Evolutionary conservation across 2,329 filamentous ascomycete genomes (phyloP), one percentile per base, ranked within the genome.

Genomic region (Claviceps pazoutovae): DNA sequence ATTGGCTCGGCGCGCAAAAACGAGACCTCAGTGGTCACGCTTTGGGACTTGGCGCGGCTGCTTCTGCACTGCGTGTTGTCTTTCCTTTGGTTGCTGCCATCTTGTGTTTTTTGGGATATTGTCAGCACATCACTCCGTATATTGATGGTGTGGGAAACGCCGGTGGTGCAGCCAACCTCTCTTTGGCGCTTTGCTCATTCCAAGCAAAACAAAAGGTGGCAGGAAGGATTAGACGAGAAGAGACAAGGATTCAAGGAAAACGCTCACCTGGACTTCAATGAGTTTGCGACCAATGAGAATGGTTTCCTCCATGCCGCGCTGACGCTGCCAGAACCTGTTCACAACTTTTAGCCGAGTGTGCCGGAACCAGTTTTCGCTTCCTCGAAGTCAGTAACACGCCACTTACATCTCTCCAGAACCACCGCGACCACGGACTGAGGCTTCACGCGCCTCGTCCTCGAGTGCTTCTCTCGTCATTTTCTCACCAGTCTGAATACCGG

Each of bases 391-490:
- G 7, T 9, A 7, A 7, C 21, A 46, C 9, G 21, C 11, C 11
- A 50, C 74, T 66, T 61, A 77, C 72, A 67, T 56, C 56, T 80
- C 71, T 55, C 80, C 77, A 1, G 75, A 71, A 3, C 70, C 70
- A 39, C 72, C 72, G 45, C 74, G 70, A 2, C 75, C 74, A 9
- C 63, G 65, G 9, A 72, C 66, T 1, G 75, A 79, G n/a, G 72
- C 64, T 51, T 68, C 63, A 23, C 76, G 71, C 2, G 77, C 77
- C 56, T 80, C 78, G 49, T 80, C 84, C 62, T 89, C 84, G 1
- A 89, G 69, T 5, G 72, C 75, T 55, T 71, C 74, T 34, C 79
- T 71, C 3, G 79, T 86, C 54, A 88, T 86, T 62, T 79, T 79
- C 58, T 82, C 80, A 11, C 73, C 75, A 14, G 70, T 72, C 44